Percentiles rank a stretch among this genome's conserved stretches.
Evolutionary conservation across 208 protist genomes (phyloP).

Genomic region (Trichomonas gallinae): DNA sequence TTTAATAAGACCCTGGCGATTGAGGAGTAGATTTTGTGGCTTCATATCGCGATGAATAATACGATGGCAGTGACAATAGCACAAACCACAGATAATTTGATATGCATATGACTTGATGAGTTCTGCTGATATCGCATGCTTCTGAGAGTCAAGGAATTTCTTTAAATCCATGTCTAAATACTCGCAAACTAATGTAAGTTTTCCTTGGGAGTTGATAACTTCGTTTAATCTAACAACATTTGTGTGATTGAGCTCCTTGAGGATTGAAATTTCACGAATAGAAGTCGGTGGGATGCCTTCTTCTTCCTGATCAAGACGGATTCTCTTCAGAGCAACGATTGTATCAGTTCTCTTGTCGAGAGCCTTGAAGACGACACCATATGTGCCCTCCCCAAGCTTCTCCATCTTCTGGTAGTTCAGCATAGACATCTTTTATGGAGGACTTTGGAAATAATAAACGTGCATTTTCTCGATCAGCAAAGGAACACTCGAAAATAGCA

Average conservation of each 20-base stretch:
- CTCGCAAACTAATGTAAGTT: conserved; percentile 88
- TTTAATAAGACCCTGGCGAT: conserved; percentile 57
- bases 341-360: conserved; percentile 51
- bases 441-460: background rate
- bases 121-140: conserved; percentile 37
- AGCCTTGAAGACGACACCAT: conserved; percentile 89
- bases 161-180: conserved; percentile 82
- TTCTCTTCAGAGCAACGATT: conserved; percentile 91
- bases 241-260: conserved; percentile 84
- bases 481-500: no score
- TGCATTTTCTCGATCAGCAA: no score
- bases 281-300: conserved; percentile 89
- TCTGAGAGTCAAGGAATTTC: conserved; percentile 71
- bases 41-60: conserved; percentile 69
- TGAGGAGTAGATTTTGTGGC: conserved; percentile 67
- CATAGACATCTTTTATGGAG: background rate
- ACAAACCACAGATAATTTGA: conserved; percentile 60
- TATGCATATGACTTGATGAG: conserved; percentile 34
- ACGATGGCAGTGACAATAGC: conserved; percentile 61
- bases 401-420: conserved; percentile 66
- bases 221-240: conserved; percentile 85
- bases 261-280: conserved; percentile 85
- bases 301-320: conserved; percentile 83
- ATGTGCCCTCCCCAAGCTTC: conserved; percentile 88
- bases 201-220: conserved; percentile 74